Evolutionary conservation across 805 yeast species (phyloP).

Genomic region (Metschnikowia hibisci): DNA sequence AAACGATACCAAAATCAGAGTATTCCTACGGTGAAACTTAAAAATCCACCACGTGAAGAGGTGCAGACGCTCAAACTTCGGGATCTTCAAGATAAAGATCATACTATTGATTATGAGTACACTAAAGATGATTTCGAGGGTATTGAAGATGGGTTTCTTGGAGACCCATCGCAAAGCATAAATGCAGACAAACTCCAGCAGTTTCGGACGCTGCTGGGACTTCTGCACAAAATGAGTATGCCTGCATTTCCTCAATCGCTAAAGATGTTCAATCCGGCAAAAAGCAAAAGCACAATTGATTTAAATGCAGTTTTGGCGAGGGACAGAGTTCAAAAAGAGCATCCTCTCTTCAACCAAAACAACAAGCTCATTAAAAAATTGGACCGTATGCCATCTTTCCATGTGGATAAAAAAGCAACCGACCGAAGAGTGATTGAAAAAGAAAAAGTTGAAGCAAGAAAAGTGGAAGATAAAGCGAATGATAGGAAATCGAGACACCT

Average conservation of each 20-base stretch:
- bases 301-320: constrained; percentile 16
- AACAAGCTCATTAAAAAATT: constrained; percentile 34
- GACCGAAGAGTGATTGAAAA: neutral
- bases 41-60: constrained; percentile 15
- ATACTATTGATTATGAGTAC: constrained; percentile 34
- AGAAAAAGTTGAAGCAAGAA: neutral
- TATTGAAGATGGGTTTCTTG: constrained; percentile 37
- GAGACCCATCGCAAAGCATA: constrained; percentile 10
- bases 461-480: neutral
- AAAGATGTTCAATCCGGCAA: constrained; percentile 18
- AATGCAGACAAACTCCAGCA: constrained; percentile 13
- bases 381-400: constrained; percentile 42
- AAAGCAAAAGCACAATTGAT: constrained; percentile 34
- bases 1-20: constrained; percentile 15
- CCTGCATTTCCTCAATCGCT: constrained; percentile 19
- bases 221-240: constrained; percentile 20
- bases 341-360: constrained; percentile 30
- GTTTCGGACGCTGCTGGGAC: constrained; percentile 5
- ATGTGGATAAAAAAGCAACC: constrained; percentile 15
- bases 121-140: constrained; percentile 35
- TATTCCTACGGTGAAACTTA: neutral
- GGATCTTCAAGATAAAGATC: constrained; percentile 28
- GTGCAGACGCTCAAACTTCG: constrained; percentile 27
- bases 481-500: neutral
- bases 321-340: constrained; percentile 12